Evolutionary conservation across 2,329 filamentous ascomycete species (phyloP), one percentile per base, ranked within the genome.

Genomic region (Trichoderma sp.): DNA sequence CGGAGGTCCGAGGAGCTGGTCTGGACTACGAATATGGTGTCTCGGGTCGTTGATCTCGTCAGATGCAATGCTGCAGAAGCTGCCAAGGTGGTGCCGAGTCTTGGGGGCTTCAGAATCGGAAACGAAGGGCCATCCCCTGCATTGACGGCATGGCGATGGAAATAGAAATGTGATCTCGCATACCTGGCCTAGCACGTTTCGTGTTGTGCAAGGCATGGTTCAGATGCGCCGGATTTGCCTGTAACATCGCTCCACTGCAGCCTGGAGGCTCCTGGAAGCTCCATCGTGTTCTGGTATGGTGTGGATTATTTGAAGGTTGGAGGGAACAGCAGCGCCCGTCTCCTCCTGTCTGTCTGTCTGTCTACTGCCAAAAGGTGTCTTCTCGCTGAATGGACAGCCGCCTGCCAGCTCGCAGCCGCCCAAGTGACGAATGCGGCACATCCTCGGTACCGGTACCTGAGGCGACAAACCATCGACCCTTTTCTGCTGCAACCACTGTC

Each of bases 381-480:
- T 9, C 34, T 39, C 34, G 34, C 34, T 39, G 34, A 39, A 39
- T 39, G 34, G 34, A 39, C 34, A 39, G 34, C 34, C 34, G 34
- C 34, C 34, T 39, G 34, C 34, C 34, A 39, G 34, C 34, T 39
- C 1, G 10, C 34, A 14, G 14, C 34, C 34, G 34, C 34, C 34
- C 34, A 39, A 39, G 45, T 52, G 64, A 56, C 43, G 59, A 43
- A 54, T 47, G 60, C 47, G 45, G 60, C 26, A 70, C 69, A 69
- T 69, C 67, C 75, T 78, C 47, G 64, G 50, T 73, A 57, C 61
- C 24, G 56, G 50, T 73, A 56, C 61, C 61, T 63, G 51, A 63
- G 44, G 44, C 44, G 51, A 34, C 61, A 17, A 63, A 30, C 30
- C 17, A 34, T 19, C 10, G 45, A 26, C 34, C n/a, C 41, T 30